Evolutionary conservation across 2,329 filamentous ascomycete species (phyloP).

Genomic region (Eurotiales sp.): DNA sequence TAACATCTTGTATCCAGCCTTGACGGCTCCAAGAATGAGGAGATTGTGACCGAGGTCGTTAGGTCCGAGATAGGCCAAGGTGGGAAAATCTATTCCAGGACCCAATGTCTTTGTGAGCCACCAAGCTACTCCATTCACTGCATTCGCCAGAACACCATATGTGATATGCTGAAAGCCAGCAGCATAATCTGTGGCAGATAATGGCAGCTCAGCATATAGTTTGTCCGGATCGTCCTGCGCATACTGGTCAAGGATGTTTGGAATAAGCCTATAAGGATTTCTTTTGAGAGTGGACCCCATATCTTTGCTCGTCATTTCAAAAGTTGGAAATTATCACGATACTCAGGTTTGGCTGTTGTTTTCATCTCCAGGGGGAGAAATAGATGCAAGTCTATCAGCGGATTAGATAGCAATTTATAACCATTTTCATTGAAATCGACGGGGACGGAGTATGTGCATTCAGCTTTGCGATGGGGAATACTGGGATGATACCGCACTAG

Average conservation of each 20-base stretch:
- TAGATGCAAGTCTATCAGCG: too few relatives aligned
- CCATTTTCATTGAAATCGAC: too few relatives aligned
- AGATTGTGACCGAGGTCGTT: slow-evolving; percentile 39
- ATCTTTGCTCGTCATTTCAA: too few relatives aligned
- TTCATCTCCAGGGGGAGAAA: too few relatives aligned
- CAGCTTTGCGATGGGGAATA: too few relatives aligned
- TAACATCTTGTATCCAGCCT: slow-evolving; percentile 30
- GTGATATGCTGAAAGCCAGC: slow-evolving; percentile 19
- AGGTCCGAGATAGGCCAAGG: slow-evolving; percentile 39
- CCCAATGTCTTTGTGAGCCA: slow-evolving; percentile 31
- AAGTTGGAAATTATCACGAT: not conserved
- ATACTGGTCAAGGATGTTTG: slow-evolving; percentile 33
- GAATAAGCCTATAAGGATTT: slow-evolving; percentile 22
- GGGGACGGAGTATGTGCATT: too few relatives aligned
- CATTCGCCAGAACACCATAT: slow-evolving; percentile 20
- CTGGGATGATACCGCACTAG: too few relatives aligned
- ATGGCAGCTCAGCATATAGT: slow-evolving; percentile 28
- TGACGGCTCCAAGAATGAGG: slow-evolving; percentile 34
- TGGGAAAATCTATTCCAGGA: slow-evolving; percentile 23
- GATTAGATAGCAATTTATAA: too few relatives aligned
- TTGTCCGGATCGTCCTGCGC: slow-evolving; percentile 21
- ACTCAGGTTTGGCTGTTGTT: too few relatives aligned
- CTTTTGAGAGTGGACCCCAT: not conserved
- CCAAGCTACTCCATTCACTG: slow-evolving; percentile 33
- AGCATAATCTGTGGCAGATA: slow-evolving; percentile 21